phyloP scores from a whole-genome alignment of 2,329 filamentous ascomycete genomes.

The Achaetomium macrosporum region DNA sequence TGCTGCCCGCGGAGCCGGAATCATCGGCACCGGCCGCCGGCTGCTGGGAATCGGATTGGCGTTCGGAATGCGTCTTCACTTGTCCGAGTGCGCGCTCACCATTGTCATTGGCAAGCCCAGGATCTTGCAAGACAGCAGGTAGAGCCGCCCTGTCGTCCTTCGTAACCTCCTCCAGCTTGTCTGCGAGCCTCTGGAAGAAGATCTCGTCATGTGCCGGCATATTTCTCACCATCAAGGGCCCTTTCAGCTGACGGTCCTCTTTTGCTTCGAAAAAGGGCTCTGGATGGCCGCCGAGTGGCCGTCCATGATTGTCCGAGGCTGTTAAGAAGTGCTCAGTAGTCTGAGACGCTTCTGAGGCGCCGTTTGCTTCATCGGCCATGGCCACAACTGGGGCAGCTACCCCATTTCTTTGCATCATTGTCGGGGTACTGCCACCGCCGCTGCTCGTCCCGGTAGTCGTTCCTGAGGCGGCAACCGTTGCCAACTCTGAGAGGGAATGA shows the following conservation, averaged over 20 bases:
- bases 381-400: constrained; percentile 1
- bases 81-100: not conserved
- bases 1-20: constrained; percentile 23
- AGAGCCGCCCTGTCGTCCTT: constrained; percentile 39
- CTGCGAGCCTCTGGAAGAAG: constrained; percentile 45
- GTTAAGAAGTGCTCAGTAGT: constrained; percentile 21
- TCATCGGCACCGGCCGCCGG: constrained; percentile 10
- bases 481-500: constrained; percentile 50
- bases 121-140: constrained; percentile 38
- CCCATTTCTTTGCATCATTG: constrained; percentile 22
- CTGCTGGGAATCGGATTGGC: not conserved
- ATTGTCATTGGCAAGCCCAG: constrained; percentile 8
- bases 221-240: constrained; percentile 50
- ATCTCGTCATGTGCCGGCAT: constrained; percentile 51
- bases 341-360: not conserved
- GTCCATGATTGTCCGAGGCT: constrained; percentile 7
- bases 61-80: not conserved
- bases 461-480: constrained; percentile 39
- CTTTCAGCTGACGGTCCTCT: constrained; percentile 43
- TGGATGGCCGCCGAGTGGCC: constrained; percentile 15
- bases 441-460: constrained; percentile 35
- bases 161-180: constrained; percentile 47
- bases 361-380: not conserved
- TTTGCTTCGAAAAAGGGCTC: constrained; percentile 35
- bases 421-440: constrained; percentile 37